These are phyloP conservation scores for Pneumocystis jirovecii DNA, from an alignment of 1,139 yeast genomes.

Conservation along the genomic window DNA sequence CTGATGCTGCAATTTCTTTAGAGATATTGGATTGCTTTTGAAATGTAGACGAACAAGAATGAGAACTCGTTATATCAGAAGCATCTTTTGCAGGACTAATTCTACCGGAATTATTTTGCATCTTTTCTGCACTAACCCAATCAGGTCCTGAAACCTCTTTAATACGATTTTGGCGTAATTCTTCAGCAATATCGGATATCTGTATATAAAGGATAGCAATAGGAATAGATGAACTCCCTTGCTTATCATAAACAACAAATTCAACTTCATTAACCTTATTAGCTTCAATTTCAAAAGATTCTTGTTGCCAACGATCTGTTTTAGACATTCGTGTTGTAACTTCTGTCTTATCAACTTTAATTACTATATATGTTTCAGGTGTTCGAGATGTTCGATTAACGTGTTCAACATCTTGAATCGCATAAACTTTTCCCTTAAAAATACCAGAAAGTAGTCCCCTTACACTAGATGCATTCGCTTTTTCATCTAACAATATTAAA, in stretches of 20 bases:
- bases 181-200: slow-evolving; percentile 82
- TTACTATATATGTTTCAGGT: slow-evolving; percentile 62
- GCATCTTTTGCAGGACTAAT: background rate
- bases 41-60: background rate
- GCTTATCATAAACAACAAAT: slow-evolving; percentile 68
- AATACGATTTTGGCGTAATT: slow-evolving; percentile 76
- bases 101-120: slow-evolving; percentile 3
- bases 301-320: slow-evolving; percentile 62
- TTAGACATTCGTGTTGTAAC: slow-evolving; percentile 64
- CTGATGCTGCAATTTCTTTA: background rate
- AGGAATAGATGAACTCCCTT: slow-evolving; percentile 52
- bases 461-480: slow-evolving; percentile 46
- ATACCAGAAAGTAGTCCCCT: slow-evolving; percentile 76
- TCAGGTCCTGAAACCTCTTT: slow-evolving; percentile 61
- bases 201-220: slow-evolving; percentile 91
- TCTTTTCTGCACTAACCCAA: slow-evolving; percentile 61
- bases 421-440: slow-evolving; percentile 51
- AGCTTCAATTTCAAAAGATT: slow-evolving; percentile 62
- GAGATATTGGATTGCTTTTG: background rate
- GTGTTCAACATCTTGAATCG: slow-evolving; percentile 82
- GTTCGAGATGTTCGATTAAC: slow-evolving; percentile 61
- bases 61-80: background rate
- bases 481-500: slow-evolving; percentile 19
- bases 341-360: slow-evolving; percentile 76
- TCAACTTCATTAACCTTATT: slow-evolving; percentile 89